These are phyloP conservation scores for Phytophthora ohioensis DNA, from an alignment of 352 stramenopile genomes.

Conservation along the genomic window DNA sequence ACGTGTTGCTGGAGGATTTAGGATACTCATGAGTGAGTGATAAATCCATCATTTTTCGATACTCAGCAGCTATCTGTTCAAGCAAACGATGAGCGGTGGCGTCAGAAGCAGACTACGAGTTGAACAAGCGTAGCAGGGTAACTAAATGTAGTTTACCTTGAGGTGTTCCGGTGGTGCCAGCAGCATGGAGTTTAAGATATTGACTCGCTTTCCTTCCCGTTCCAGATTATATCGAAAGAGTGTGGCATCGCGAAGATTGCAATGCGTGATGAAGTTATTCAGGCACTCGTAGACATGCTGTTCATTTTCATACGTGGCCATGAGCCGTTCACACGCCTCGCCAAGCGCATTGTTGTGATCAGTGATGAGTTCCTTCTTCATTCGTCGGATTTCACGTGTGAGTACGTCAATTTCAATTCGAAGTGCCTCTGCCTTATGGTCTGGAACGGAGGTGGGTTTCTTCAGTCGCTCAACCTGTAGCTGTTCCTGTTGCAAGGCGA, in stretches of 20 bases:
- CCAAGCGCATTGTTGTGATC: slow-evolving; percentile 53
- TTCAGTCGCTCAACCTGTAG: slow-evolving; percentile 14
- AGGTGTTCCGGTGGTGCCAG: slow-evolving; percentile 53
- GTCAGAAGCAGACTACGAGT: neutral
- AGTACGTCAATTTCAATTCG: slow-evolving; percentile 73
- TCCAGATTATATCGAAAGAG: slow-evolving; percentile 68
- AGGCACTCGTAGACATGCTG: slow-evolving; percentile 80
- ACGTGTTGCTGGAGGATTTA: slow-evolving; percentile 5
- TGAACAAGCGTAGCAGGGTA: neutral
- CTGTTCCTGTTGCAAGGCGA: slow-evolving; percentile 54
- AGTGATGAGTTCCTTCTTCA: slow-evolving; percentile 65
- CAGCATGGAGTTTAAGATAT: slow-evolving; percentile 71
- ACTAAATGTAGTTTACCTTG: slow-evolving; percentile 36
- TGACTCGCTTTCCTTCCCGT: slow-evolving; percentile 56
- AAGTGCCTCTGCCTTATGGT: slow-evolving; percentile 31
- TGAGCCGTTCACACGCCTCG: slow-evolving; percentile 64
- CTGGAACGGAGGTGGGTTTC: slow-evolving; percentile 15
- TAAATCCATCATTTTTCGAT: slow-evolving; percentile 52
- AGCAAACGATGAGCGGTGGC: neutral
- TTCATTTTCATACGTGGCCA: slow-evolving; percentile 78
- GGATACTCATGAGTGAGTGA: slow-evolving; percentile 35
- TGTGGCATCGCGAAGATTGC: slow-evolving; percentile 48
- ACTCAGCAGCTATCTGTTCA: slow-evolving; percentile 45
- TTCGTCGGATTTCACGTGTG: slow-evolving; percentile 51
- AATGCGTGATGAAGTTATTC: slow-evolving; percentile 66